phyloP scores from a whole-genome alignment of 331 rosid species.

The Erythrophleum ivorense region DNA sequence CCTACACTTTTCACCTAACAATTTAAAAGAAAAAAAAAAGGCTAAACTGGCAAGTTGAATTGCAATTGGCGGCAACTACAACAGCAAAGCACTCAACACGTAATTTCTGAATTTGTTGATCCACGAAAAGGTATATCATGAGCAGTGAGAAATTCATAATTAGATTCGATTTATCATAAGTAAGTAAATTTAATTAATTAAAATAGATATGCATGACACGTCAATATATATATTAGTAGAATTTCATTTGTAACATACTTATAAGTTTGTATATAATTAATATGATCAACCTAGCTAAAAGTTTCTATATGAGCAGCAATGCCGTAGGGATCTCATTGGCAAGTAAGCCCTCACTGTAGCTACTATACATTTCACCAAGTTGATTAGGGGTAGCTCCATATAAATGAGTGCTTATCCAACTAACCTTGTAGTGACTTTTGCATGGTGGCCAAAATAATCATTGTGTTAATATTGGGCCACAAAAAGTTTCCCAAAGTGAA shows the following conservation, averaged over 20 bases:
- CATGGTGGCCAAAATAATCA: slow-evolving; percentile 51
- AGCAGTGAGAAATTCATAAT: background rate
- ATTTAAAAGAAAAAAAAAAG: too few relatives aligned
- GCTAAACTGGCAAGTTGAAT: too few relatives aligned
- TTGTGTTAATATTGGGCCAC: slow-evolving; percentile 40
- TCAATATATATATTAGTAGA: too few relatives aligned
- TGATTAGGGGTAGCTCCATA: slow-evolving; percentile 29
- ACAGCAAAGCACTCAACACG: background rate
- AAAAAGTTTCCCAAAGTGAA: slow-evolving; percentile 40
- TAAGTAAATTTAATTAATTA: background rate
- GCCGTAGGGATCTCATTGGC: background rate
- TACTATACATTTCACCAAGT: slow-evolving; percentile 20
- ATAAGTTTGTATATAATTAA: too few relatives aligned
- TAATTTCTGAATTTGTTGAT: background rate
- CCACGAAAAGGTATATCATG: background rate
- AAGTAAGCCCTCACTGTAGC: slow-evolving; percentile 1
- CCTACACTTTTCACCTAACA: too few relatives aligned
- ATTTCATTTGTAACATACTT: too few relatives aligned
- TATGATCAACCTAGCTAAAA: background rate
- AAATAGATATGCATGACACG: background rate
- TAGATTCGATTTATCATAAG: background rate
- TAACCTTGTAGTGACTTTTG: slow-evolving; percentile 32
- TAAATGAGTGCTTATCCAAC: slow-evolving; percentile 41
- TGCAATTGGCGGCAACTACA: background rate
- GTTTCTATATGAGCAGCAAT: background rate